A percentile compares a stretch with the other conserved stretches of the same genome.
These are phyloP conservation scores for Rubia peregrina DNA, from an alignment of 305 asterid genomes.

Conservation along the genomic window DNA sequence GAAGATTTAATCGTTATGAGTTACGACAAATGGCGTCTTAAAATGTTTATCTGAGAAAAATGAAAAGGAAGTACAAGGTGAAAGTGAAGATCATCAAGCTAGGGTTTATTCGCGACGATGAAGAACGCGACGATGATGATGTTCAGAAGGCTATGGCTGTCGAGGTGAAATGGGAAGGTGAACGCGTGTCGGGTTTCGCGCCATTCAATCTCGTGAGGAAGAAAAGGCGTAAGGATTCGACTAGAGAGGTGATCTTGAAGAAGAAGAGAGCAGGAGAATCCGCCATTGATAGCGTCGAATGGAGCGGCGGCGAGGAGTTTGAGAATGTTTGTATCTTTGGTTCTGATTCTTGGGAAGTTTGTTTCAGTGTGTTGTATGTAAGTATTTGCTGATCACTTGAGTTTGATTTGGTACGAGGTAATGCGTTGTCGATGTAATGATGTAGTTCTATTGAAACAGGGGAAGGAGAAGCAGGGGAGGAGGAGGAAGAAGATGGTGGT, in stretches of 20 bases:
- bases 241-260: constrained; percentile 26
- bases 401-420: background rate
- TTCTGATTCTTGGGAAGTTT: constrained; percentile 42
- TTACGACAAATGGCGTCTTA: too few relatives aligned
- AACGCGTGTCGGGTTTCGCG: constrained; percentile 40
- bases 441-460: constrained; percentile 20
- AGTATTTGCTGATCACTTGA: constrained; percentile 11
- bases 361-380: constrained; percentile 37
- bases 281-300: constrained; percentile 8
- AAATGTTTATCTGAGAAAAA: constrained; percentile 6
- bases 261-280: constrained; percentile 10
- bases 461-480: constrained; percentile 40
- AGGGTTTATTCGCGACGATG: constrained; percentile 13
- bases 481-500: constrained; percentile 34
- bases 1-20: too few relatives aligned
- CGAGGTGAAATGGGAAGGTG: constrained; percentile 60
- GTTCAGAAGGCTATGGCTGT: constrained; percentile 27
- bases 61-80: constrained; percentile 54
- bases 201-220: constrained; percentile 30
- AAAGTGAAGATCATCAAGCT: constrained; percentile 42
- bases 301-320: constrained; percentile 44
- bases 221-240: constrained; percentile 24
- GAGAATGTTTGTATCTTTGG: constrained; percentile 45
- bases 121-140: constrained; percentile 10
- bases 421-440: background rate